Percentiles rank a stretch among this genome's conserved stretches.
phyloP scores from a whole-genome alignment of 805 yeast species.

The Tetrapisispora fleetii region DNA sequence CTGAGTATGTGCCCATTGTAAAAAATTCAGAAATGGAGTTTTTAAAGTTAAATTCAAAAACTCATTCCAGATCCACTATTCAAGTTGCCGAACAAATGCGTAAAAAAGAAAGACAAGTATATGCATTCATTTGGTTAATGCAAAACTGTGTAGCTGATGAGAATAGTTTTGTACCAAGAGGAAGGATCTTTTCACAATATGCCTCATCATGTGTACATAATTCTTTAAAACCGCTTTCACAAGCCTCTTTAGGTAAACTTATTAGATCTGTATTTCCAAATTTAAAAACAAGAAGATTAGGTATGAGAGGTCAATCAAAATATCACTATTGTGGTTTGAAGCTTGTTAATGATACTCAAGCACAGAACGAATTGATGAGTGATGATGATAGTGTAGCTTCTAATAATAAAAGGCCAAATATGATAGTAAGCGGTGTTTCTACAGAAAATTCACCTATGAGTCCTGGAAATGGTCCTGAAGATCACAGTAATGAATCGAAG shows the following conservation, averaged over 20 bases:
- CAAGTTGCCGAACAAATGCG: conserved; percentile 29
- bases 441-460: not conserved
- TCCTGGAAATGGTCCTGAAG: not conserved
- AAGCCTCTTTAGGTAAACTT: conserved; percentile 71
- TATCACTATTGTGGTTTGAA: conserved; percentile 79
- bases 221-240: conserved; percentile 51
- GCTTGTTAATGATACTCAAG: conserved; percentile 17
- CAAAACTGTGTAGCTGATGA: conserved; percentile 45
- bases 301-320: conserved; percentile 71
- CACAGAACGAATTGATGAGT: not conserved
- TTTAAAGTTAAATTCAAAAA: conserved; percentile 23
- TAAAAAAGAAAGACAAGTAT: conserved; percentile 62
- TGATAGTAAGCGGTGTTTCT: not conserved
- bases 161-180: conserved; percentile 52
- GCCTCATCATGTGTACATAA: conserved; percentile 46
- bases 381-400: not conserved
- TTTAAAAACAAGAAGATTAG: conserved; percentile 66
- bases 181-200: conserved; percentile 58
- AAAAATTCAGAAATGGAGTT: conserved; percentile 33
- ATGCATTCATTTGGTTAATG: conserved; percentile 75
- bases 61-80: conserved; percentile 21
- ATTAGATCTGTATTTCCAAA: conserved; percentile 57
- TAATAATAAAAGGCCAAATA: not conserved
- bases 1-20: conserved; percentile 37
- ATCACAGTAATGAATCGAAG: not conserved